Evolutionary conservation across 805 yeast species (phyloP).

Genomic region (Yarrowia sp.): DNA sequence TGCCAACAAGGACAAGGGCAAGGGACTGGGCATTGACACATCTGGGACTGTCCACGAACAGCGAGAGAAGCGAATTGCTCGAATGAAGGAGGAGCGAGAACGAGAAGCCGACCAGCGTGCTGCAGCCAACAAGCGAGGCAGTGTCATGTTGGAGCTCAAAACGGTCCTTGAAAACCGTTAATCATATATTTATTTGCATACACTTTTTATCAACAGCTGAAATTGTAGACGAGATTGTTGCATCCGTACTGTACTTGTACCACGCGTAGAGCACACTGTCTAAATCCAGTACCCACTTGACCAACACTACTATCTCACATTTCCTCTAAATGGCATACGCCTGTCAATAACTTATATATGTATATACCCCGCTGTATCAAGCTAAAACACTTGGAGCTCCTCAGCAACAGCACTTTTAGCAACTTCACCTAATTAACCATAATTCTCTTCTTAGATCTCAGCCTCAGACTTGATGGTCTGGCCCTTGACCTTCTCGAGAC

Average conservation of each 20-base stretch:
- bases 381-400: conserved; percentile 14
- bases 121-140: conserved; percentile 40
- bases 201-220: background rate
- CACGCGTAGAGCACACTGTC: too few relatives aligned
- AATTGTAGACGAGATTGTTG: background rate
- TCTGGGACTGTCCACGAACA: conserved; percentile 35
- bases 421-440: background rate
- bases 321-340: conserved; percentile 29
- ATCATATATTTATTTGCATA: conserved; percentile 34
- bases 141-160: conserved; percentile 45
- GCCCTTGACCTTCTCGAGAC: conserved; percentile 63
- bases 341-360: conserved; percentile 35
- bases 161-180: conserved; percentile 42
- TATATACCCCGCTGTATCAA: conserved; percentile 25
- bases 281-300: too few relatives aligned
- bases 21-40: conserved; percentile 12
- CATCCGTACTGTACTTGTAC: too few relatives aligned
- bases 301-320: too few relatives aligned
- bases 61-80: conserved; percentile 44
- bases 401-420: conserved; percentile 17
- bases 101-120: conserved; percentile 41
- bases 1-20: conserved; percentile 42
- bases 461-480: conserved; percentile 44
- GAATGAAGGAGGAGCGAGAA: conserved; percentile 44
- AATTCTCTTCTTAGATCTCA: conserved; percentile 10